Percentiles rank a stretch among this genome's conserved stretches.
These are phyloP conservation scores for Plasmodium vivax DNA, from an alignment of 169 alveolate species.

Conservation along the genomic window DNA sequence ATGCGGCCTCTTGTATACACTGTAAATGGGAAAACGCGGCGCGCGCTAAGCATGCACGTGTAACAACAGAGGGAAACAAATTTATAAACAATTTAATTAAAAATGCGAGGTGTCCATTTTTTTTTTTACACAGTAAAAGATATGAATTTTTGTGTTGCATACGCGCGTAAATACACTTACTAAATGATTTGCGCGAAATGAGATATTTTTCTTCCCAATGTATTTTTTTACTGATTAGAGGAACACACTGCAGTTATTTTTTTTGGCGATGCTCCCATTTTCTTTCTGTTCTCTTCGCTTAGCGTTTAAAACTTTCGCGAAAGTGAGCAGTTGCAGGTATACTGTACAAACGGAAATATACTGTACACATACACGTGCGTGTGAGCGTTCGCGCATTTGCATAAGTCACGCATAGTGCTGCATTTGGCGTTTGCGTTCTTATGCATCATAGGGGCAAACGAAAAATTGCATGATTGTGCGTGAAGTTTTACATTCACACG, in stretches of 20 bases:
- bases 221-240: not conserved
- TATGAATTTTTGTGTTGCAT: not conserved
- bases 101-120: conserved; percentile 14
- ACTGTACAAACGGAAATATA: not conserved
- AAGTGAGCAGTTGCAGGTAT: not conserved
- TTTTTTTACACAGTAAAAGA: not conserved
- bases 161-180: not conserved
- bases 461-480: not conserved
- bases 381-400: not conserved
- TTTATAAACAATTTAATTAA: conserved; percentile 24
- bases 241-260: not conserved
- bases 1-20: not conserved
- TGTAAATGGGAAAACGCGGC: not conserved
- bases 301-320: not conserved
- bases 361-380: not conserved
- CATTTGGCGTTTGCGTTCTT: not conserved
- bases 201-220: not conserved
- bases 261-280: not conserved
- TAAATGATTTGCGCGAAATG: not conserved
- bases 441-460: not conserved
- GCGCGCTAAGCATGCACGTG: not conserved
- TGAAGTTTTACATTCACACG: not conserved
- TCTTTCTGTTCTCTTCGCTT: not conserved
- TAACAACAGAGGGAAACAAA: conserved; percentile 11
- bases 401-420: not conserved